These are phyloP conservation scores for Phytopythium kandeliae DNA, from an alignment of 352 stramenopile species.

Conservation along the genomic window DNA sequence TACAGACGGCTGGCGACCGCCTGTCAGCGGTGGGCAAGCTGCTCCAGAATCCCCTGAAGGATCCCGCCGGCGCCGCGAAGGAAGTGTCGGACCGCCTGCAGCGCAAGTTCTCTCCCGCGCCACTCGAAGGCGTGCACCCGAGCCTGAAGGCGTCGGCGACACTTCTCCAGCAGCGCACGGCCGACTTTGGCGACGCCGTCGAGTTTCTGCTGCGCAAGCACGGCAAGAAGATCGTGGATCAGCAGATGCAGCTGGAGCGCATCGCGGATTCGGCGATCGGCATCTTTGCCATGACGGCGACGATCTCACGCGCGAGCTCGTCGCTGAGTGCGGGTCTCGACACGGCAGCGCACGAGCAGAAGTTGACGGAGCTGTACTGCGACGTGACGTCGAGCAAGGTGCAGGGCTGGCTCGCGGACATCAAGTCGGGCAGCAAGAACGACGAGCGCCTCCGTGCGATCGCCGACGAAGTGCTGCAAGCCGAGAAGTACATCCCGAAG, in stretches of 20 bases:
- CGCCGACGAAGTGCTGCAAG: slow-evolving; percentile 65
- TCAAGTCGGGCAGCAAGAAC: slow-evolving; percentile 56
- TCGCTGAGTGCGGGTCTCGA: slow-evolving; percentile 45
- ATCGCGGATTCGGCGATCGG: slow-evolving; percentile 82
- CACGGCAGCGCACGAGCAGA: slow-evolving; percentile 69
- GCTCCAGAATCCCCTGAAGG: slow-evolving; percentile 79
- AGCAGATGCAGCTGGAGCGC: slow-evolving; percentile 84
- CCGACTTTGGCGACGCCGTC: slow-evolving; percentile 71
- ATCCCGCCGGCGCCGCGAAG: slow-evolving; percentile 59
- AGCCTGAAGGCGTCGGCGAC: slow-evolving; percentile 51
- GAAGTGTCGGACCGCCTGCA: slow-evolving; percentile 76
- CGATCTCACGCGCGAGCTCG: slow-evolving; percentile 73
- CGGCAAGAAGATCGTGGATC: slow-evolving; percentile 84
- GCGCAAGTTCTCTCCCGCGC: slow-evolving; percentile 69
- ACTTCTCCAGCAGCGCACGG: slow-evolving; percentile 61
- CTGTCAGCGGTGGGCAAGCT: slow-evolving; percentile 70
- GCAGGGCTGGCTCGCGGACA: slow-evolving; percentile 40
- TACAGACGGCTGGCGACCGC: slow-evolving; percentile 71
- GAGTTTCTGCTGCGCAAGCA: slow-evolving; percentile 79
- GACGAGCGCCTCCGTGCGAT: slow-evolving; percentile 73
- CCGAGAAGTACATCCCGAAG: slow-evolving; percentile 72
- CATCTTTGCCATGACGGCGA: slow-evolving; percentile 84
- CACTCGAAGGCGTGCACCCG: slow-evolving; percentile 66
- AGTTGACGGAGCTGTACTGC: slow-evolving; percentile 76
- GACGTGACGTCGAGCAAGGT: slow-evolving; percentile 71